A percentile compares a stretch with the other conserved stretches of the same genome.
These are phyloP conservation scores for Akanthomyces dipterigenus DNA, from an alignment of 2,329 filamentous ascomycete genomes.

Conservation along the genomic window DNA sequence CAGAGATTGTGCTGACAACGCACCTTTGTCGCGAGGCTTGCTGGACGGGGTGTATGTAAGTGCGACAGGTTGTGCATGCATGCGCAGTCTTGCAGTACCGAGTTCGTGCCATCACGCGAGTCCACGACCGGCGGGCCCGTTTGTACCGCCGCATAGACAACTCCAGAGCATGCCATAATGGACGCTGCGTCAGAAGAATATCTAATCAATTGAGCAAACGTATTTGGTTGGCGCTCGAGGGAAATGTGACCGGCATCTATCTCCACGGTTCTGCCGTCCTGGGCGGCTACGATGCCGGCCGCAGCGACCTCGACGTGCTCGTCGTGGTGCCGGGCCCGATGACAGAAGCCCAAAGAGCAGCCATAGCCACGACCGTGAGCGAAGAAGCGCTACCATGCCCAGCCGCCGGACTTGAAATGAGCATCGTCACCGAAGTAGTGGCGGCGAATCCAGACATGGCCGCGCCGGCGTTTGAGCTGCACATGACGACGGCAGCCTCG, in stretches of 20 bases:
- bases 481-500: background rate
- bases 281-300: background rate
- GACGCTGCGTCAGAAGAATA: background rate
- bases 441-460: background rate
- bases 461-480: background rate
- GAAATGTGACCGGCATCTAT: background rate
- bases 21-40: too few relatives aligned
- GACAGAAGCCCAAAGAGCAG: background rate
- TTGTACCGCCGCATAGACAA: too few relatives aligned
- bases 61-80: too few relatives aligned
- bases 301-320: background rate
- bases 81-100: too few relatives aligned
- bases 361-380: background rate
- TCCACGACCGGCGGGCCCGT: too few relatives aligned
- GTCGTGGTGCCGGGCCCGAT: background rate
- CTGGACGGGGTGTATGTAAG: too few relatives aligned
- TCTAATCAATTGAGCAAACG: background rate
- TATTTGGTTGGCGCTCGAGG: background rate
- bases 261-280: background rate
- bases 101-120: too few relatives aligned
- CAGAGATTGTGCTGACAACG: too few relatives aligned
- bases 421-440: background rate
- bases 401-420: background rate
- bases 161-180: background rate
- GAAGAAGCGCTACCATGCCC: background rate